These are phyloP conservation scores for Hypoxylon trugodes DNA, from an alignment of 495 filamentous ascomycete genomes.

Conservation along the genomic window DNA sequence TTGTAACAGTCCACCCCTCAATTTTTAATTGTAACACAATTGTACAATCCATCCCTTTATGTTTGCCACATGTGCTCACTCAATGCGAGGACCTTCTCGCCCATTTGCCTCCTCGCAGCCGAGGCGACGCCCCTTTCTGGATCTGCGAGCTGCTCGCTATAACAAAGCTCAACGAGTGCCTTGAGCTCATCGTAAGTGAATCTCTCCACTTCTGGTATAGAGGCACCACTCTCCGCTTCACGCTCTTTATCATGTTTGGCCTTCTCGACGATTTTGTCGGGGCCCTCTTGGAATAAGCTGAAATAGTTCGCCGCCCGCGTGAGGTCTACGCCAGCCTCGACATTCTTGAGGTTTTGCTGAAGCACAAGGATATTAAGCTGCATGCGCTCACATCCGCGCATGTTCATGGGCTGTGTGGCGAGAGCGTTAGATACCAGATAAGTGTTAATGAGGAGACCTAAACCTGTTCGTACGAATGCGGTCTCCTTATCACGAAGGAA, in stretches of 20 bases:
- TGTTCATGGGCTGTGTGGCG: slow-evolving; percentile 75
- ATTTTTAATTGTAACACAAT: slow-evolving; percentile 2
- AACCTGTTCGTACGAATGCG: slow-evolving; percentile 74
- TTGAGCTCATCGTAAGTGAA: slow-evolving; percentile 89
- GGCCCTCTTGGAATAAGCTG: slow-evolving; percentile 79
- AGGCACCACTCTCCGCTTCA: slow-evolving; percentile 43
- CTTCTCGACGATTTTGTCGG: slow-evolving; percentile 71
- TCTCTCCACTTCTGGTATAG: slow-evolving; percentile 49
- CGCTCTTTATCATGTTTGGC: slow-evolving; percentile 62
- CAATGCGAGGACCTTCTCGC: slow-evolving; percentile 76
- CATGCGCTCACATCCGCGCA: slow-evolving; percentile 78
- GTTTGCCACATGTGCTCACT: slow-evolving; percentile 83
- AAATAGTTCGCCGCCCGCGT: slow-evolving; percentile 77
- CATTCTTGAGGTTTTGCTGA: slow-evolving; percentile 93
- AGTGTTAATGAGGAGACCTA: slow-evolving; percentile 74
- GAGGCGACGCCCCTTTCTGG: slow-evolving; percentile 77
- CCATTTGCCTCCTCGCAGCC: slow-evolving; percentile 75
- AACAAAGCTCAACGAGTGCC: slow-evolving; percentile 83
- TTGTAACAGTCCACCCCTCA: neutral
- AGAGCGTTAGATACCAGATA: slow-evolving; percentile 71
- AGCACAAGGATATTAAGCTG: slow-evolving; percentile 91
- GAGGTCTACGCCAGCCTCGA: slow-evolving; percentile 77
- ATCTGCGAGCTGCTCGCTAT: slow-evolving; percentile 77
- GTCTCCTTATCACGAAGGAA: slow-evolving; percentile 73
- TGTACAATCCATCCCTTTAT: slow-evolving; percentile 32